phyloP scores from a whole-genome alignment of 768 basidiomycete genomes.

The Boletus sp. region DNA sequence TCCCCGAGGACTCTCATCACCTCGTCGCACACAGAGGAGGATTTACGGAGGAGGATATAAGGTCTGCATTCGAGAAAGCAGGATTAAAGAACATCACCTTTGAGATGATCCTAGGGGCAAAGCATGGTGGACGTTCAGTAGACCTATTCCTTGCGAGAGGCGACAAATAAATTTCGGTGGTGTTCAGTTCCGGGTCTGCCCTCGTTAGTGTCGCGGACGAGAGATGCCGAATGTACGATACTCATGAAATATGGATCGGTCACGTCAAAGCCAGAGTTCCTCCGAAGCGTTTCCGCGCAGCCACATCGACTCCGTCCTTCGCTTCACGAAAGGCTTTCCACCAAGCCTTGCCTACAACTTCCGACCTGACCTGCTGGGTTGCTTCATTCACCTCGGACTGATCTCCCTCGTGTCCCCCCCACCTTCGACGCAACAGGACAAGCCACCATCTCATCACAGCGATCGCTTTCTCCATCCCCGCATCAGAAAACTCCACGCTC shows the following conservation, averaged over 20 bases:
- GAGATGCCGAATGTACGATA: background rate
- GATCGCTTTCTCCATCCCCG: constrained; percentile 66
- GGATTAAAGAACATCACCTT: constrained; percentile 48
- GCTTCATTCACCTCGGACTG: constrained; percentile 32
- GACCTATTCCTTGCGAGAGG: constrained; percentile 59
- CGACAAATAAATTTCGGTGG: constrained; percentile 27
- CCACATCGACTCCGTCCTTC: constrained; percentile 62
- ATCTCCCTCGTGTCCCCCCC: constrained; percentile 52
- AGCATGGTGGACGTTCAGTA: constrained; percentile 31
- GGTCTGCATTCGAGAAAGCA: constrained; percentile 47
- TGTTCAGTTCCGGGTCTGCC: background rate
- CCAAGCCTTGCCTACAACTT: constrained; percentile 64
- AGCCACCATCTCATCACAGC: constrained; percentile 83
- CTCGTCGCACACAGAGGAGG: constrained; percentile 56
- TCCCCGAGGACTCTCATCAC: constrained; percentile 36
- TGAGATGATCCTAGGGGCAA: constrained; percentile 31
- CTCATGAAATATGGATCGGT: constrained; percentile 8
- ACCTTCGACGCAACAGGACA: constrained; percentile 61
- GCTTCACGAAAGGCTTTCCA: constrained; percentile 76
- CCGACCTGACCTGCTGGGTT: constrained; percentile 32
- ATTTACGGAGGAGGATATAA: constrained; percentile 48
- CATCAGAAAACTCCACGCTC: constrained; percentile 63
- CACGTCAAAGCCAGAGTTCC: constrained; percentile 62
- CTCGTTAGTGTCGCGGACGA: background rate
- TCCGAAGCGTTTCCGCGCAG: constrained; percentile 66